Base-by-base conservation (phyloP, 1,284 basidiomycete genomes). In the Paramarasmius palmivorus region DNA sequence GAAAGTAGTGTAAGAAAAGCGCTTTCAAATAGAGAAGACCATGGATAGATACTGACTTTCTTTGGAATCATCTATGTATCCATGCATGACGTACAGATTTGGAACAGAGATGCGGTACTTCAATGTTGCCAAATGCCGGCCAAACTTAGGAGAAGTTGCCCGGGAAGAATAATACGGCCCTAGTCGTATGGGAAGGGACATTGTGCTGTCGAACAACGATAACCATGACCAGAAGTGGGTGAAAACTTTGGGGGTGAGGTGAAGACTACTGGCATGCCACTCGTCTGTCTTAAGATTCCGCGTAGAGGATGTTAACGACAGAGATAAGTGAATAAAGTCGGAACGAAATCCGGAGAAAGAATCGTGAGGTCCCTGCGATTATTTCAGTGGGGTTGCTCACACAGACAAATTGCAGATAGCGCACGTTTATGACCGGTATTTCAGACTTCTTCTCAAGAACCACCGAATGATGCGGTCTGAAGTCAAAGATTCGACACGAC, bases 171-270 rank as follows among this genome's bases (percentile, higher is more conserved):
- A 96, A 26, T 92, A 85, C 5, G 73, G 77, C 22, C 96, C 96
- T 62, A 94, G 90, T 4, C 94, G 87, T 45, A 96, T 91, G 0
- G 95, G 95, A 14, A 97, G 75, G 1, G 90, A 86, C 60, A 95
- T 74, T 4, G 81, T 83, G 52, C 86, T 79, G 63, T 92, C 89
- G 67, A 98, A 98, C 9, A 96, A 75, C 35, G 75, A 76, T 83
- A 91, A 95, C 95, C 95, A 98, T 0, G 88, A 80, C 82, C 88
- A 93, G 72, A 99, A 98, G 68, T 95, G 93, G 4, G 92, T 80
- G 64, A 95, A 95, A 0, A 86, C 80, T 61, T 91, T 87, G 0
- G 95, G 93, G 2, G 89, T 92, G 37, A 98, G 82, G 71, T 98
- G 92, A 54, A 98, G 74, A 63, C 84, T 93, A 71, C 90, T 98